A percentile compares a stretch with the other conserved stretches of the same genome.
Evolutionary conservation across 805 yeast genomes (phyloP).

Genomic region (Osmozyma mogii): DNA sequence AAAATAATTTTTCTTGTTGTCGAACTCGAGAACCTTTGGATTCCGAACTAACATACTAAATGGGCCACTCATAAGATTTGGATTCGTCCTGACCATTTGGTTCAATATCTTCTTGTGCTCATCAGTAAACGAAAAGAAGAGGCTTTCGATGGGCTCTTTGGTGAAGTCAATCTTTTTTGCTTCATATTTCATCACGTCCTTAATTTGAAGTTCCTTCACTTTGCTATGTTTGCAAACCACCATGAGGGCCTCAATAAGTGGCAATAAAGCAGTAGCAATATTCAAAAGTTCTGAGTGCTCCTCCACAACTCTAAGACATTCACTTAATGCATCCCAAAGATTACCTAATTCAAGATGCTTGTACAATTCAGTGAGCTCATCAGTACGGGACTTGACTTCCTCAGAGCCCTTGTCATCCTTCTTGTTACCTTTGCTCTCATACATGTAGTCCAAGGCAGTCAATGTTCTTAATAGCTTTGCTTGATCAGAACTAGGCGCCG

Average conservation of each 20-base stretch:
- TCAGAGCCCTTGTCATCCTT: slow-evolving; percentile 10
- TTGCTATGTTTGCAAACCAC: slow-evolving; percentile 89
- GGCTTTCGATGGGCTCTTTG: slow-evolving; percentile 65
- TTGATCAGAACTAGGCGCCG: slow-evolving; percentile 77
- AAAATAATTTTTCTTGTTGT: slow-evolving; percentile 83
- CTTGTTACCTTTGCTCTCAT: slow-evolving; percentile 41
- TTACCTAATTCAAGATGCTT: slow-evolving; percentile 62
- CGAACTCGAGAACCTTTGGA: slow-evolving; percentile 87
- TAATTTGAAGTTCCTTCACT: slow-evolving; percentile 47
- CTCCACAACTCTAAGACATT: slow-evolving; percentile 57
- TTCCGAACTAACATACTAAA: slow-evolving; percentile 82
- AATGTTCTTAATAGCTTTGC: slow-evolving; percentile 78
- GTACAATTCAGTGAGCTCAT: slow-evolving; percentile 53
- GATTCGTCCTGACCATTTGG: slow-evolving; percentile 84
- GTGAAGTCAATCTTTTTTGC: slow-evolving; percentile 58
- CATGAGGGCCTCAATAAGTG: slow-evolving; percentile 87
- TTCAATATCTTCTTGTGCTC: slow-evolving; percentile 82
- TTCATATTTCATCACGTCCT: slow-evolving; percentile 53
- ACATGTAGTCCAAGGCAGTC: slow-evolving; percentile 81
- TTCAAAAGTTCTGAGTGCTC: slow-evolving; percentile 43
- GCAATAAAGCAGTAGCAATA: slow-evolving; percentile 74
- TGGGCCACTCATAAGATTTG: slow-evolving; percentile 93
- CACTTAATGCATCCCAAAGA: slow-evolving; percentile 80
- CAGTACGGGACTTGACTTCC: slow-evolving; percentile 12
- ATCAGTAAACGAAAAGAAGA: slow-evolving; percentile 82